phyloP scores from a whole-genome alignment of 1,284 basidiomycete species.

The Schizopora paradoxa region DNA sequence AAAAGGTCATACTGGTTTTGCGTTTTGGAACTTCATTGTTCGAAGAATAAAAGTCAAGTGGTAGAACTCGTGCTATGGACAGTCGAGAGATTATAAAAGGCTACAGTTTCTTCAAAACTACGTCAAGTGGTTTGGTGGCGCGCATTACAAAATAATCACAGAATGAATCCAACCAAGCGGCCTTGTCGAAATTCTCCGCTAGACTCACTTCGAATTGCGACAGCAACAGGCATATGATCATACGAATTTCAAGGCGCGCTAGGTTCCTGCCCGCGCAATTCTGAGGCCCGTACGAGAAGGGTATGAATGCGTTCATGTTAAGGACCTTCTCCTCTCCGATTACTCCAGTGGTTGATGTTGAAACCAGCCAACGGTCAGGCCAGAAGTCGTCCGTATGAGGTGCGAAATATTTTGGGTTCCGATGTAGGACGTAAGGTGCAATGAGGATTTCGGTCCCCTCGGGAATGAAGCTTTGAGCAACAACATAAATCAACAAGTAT shows the following conservation, averaged over 20 bases:
- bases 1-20: no score
- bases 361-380: conserved; percentile 38
- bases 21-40: no score
- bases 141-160: no score
- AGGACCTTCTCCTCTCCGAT: not conserved
- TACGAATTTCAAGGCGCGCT: conserved; percentile 30
- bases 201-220: conserved; percentile 25
- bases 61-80: no score
- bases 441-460: conserved; percentile 44
- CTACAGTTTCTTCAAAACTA: no score
- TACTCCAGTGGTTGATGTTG: not conserved
- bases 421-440: conserved; percentile 44
- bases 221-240: conserved; percentile 25
- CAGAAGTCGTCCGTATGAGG: conserved; percentile 35
- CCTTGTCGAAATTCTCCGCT: no score
- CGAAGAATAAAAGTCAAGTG: no score
- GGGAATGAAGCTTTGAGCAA: conserved; percentile 37
- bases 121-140: no score
- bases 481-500: no score
- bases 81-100: no score
- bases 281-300: conserved; percentile 31
- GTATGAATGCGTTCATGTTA: conserved; percentile 26
- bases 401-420: conserved; percentile 34
- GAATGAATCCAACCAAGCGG: no score
- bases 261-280: conserved; percentile 32